Percentiles rank a stretch among this genome's conserved stretches.
These are phyloP conservation scores for Xylariales sp. DNA, from an alignment of 2,329 filamentous ascomycete species.

Conservation along the genomic window DNA sequence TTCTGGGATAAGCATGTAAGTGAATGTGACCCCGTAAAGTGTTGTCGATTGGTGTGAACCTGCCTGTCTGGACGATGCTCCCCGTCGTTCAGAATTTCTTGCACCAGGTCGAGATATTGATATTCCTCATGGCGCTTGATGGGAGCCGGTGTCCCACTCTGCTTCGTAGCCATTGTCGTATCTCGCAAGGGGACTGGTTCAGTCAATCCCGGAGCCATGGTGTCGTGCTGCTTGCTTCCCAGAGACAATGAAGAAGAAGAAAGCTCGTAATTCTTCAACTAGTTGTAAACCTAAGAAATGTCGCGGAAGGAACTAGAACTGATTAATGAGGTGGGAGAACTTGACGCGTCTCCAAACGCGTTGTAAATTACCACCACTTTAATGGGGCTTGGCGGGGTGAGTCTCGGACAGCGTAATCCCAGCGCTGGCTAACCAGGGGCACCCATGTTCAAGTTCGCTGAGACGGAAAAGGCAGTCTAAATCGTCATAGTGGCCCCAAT, in stretches of 20 bases:
- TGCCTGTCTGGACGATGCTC: slow-evolving; percentile 87
- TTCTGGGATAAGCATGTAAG: slow-evolving; percentile 49
- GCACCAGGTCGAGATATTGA: slow-evolving; percentile 89
- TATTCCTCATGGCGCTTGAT: slow-evolving; percentile 65
- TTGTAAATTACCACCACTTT: neutral
- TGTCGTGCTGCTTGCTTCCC: neutral
- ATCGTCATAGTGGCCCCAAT: too few relatives aligned
- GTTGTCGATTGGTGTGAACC: too few relatives aligned
- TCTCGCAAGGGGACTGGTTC: slow-evolving; percentile 1
- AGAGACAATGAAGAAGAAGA: too few relatives aligned
- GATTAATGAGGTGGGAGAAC: neutral
- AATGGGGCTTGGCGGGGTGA: slow-evolving; percentile 4
- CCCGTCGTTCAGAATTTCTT: slow-evolving; percentile 73
- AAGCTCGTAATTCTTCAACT: too few relatives aligned
- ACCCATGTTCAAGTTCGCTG: too few relatives aligned
- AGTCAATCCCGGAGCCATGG: slow-evolving; percentile 6
- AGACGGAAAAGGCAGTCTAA: too few relatives aligned
- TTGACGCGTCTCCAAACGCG: slow-evolving; percentile 5
- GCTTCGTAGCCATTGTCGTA: neutral
- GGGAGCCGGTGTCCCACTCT: neutral
- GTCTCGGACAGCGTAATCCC: too few relatives aligned
- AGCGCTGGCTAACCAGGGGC: neutral
- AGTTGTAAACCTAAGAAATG: too few relatives aligned
- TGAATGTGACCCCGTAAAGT: too few relatives aligned
- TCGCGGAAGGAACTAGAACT: too few relatives aligned